Evolutionary conservation across 495 filamentous ascomycete species (phyloP), one percentile per base, ranked within the genome.

Genomic region (Hypoxylon fuscum): DNA sequence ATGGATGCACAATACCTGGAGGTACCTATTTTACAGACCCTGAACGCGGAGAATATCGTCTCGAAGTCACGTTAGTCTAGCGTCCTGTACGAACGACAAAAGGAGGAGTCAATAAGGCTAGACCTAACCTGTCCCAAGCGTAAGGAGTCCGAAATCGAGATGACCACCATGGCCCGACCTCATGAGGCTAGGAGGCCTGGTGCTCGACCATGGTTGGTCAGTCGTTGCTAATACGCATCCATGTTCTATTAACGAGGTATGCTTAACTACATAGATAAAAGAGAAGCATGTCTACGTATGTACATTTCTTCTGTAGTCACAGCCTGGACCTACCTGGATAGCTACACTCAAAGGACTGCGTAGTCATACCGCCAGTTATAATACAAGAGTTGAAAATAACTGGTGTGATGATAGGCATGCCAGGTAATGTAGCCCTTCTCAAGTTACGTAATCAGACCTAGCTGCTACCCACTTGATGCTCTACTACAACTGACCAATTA

Each of bases 31-130:
- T 8, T n/a, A 4, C 10, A 40, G 7, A 45, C 44, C 53, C 48
- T 57, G 18, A 54, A 65, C 44, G 50, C 62, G 62, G 62, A 66
- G 55, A 66, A 66, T 60, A 65, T 55, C 40, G 51, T 51, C 34
- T 66, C 56, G 35, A 58, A 42, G 56, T 47, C 48, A 65, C 50
- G 50, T 59, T 65, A 55, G 56, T 46, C 38, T 64, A 47, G 42
- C 27, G 14, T 11, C 31, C 9, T 14, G 32, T 40, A 52, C 38
- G 35, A 43, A 8, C 8, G 17, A 22, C 54, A 59, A 51, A 18
- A 5, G 11, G n/a, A 45, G 3, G 31, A 34, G 42, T 55, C 49
- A 37, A 42, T 64, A 55, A 55, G 60, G 62, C 49, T 58, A 54
- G 23, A 8, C 17, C 38, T 23, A 11, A n/a, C 12, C 14, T 3